phyloP scores from a whole-genome alignment of 176 grass and related monocot genomes.

The Thalia dealbata region DNA sequence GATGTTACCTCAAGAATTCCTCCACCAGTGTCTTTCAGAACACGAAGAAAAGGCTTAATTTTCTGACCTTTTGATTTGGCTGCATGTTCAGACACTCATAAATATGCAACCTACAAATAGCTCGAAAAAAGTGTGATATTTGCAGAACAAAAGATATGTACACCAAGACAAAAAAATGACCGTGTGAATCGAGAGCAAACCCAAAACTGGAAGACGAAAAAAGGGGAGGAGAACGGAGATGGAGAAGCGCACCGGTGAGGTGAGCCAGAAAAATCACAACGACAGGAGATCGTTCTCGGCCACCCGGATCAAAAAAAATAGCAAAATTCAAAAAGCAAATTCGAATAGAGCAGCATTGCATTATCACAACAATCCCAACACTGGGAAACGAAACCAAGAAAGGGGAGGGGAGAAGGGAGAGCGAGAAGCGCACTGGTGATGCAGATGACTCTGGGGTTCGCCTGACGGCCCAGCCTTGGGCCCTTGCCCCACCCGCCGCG shows the following conservation, averaged over 20 bases:
- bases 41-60: constrained; percentile 76
- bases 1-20: constrained; percentile 53
- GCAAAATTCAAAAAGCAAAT: no score
- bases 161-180: no score
- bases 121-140: neutral
- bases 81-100: constrained; percentile 15
- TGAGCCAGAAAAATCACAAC: no score
- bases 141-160: neutral
- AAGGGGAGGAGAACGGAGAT: neutral
- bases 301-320: no score
- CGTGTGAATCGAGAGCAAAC: no score
- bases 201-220: neutral
- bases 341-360: neutral
- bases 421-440: constrained; percentile 30
- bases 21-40: constrained; percentile 80
- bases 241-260: no score
- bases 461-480: constrained; percentile 63
- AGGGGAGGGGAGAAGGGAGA: neutral
- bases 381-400: neutral
- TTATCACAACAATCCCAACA: neutral
- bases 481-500: constrained; percentile 63
- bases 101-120: neutral
- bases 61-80: constrained; percentile 76
- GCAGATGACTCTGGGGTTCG: constrained; percentile 84
- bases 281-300: no score